A percentile compares a stretch with the other conserved stretches of the same genome.
Evolutionary conservation across 805 yeast species (phyloP).

Genomic region (Pichia cephalocereana): DNA sequence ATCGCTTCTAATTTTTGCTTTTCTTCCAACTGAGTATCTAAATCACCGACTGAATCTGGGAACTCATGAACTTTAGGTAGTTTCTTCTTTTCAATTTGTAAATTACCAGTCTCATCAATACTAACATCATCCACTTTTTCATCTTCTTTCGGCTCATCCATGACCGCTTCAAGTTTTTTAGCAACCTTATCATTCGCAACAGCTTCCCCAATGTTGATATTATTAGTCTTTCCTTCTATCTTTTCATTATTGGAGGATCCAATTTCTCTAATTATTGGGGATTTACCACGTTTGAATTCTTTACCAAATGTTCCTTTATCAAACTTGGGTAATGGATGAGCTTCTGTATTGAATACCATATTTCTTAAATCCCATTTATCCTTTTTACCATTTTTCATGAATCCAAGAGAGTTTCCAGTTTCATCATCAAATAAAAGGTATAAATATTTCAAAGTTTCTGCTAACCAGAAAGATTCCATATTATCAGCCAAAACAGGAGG

Average conservation of each 20-base stretch:
- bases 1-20: background rate
- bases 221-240: background rate
- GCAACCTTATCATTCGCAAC: background rate
- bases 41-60: background rate
- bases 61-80: background rate
- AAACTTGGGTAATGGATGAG: constrained; percentile 83
- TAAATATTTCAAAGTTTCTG: constrained; percentile 84
- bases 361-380: constrained; percentile 55
- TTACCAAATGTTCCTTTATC: constrained; percentile 44
- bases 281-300: constrained; percentile 43
- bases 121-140: background rate
- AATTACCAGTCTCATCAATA: background rate
- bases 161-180: background rate
- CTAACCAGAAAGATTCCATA: constrained; percentile 89
- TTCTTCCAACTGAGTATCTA: background rate
- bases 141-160: background rate
- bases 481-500: constrained; percentile 53
- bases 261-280: background rate
- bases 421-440: constrained; percentile 66
- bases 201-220: background rate
- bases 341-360: constrained; percentile 84
- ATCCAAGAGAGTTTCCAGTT: constrained; percentile 22
- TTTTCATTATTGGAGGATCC: background rate
- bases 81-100: background rate
- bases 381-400: constrained; percentile 16